Conservation (phyloP, 2,329 filamentous ascomycete genomes). For the Leptographium wingfieldii region DNA sequence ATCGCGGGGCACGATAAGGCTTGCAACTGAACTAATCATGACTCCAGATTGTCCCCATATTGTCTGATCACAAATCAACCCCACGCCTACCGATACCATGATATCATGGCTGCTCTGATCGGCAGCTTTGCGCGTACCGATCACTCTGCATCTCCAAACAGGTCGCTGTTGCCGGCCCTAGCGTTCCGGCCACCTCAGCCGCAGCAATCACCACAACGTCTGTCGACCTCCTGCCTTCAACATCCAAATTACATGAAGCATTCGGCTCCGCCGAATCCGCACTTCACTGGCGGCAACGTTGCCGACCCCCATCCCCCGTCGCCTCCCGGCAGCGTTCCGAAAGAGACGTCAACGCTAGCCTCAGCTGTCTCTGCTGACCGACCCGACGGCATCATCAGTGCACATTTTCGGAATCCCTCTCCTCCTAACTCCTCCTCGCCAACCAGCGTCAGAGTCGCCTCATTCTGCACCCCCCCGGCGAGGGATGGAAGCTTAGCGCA, state of each 20-base stretch:
- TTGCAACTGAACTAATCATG: constrained; percentile 12
- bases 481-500: constrained; percentile 6
- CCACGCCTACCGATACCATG: constrained; percentile 7
- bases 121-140: constrained; percentile 60
- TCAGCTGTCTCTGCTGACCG: background rate
- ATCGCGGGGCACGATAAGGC: constrained; percentile 10
- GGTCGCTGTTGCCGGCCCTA: background rate
- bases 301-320: constrained; percentile 2
- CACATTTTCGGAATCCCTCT: constrained; percentile 36
- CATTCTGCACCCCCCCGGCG: background rate
- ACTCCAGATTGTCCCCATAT: background rate
- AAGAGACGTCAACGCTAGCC: too few species aligned
- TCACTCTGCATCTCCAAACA: constrained; percentile 49
- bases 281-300: background rate
- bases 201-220: background rate
- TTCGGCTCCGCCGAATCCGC: background rate
- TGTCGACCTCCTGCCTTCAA: background rate
- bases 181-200: background rate
- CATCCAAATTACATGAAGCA: background rate
- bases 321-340: constrained; percentile 3
- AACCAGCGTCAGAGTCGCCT: background rate
- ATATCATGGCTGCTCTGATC: constrained; percentile 52
- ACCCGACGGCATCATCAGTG: constrained; percentile 21
- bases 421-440: constrained; percentile 40
- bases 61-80: background rate